Conservation (phyloP, 176 grass and related monocot species). For the Neostapfia colusana region DNA sequence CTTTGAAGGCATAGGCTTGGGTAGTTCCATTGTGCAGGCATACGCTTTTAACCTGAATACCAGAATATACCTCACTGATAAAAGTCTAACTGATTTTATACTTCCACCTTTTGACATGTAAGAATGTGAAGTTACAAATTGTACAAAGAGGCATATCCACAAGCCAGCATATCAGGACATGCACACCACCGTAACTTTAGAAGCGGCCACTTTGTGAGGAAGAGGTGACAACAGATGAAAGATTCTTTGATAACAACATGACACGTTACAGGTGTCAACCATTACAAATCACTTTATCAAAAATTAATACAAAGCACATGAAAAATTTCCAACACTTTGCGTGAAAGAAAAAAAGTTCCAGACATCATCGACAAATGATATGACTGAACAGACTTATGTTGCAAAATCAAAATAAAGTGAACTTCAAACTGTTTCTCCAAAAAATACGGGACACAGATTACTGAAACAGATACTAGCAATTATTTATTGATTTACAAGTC, state of each 20-base stretch:
- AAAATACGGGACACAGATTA: not conserved
- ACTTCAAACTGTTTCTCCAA: not conserved
- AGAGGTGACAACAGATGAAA: not conserved
- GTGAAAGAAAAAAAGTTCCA: not conserved
- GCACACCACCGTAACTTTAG: constrained; percentile 2
- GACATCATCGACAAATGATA: constrained; percentile 3
- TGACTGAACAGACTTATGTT: not conserved
- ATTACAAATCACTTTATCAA: not conserved
- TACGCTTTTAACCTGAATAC: not conserved
- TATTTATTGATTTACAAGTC: constrained; percentile 2
- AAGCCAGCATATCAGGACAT: constrained; percentile 19
- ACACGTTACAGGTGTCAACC: not conserved
- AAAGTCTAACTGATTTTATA: constrained; percentile 19
- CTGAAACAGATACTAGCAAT: not conserved
- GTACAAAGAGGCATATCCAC: not conserved
- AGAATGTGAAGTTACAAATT: not conserved
- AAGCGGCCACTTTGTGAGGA: not conserved
- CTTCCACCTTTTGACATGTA: constrained; percentile 2
- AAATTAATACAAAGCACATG: not conserved
- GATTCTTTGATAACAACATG: not conserved
- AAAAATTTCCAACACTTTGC: not conserved
- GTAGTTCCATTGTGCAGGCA: constrained; percentile 95
- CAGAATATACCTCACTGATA: constrained; percentile 14
- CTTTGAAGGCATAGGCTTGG: constrained; percentile 96
- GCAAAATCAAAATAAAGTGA: not conserved